Conservation (phyloP, 2,329 filamentous ascomycete genomes). For the Apiospora saccharicola region DNA sequence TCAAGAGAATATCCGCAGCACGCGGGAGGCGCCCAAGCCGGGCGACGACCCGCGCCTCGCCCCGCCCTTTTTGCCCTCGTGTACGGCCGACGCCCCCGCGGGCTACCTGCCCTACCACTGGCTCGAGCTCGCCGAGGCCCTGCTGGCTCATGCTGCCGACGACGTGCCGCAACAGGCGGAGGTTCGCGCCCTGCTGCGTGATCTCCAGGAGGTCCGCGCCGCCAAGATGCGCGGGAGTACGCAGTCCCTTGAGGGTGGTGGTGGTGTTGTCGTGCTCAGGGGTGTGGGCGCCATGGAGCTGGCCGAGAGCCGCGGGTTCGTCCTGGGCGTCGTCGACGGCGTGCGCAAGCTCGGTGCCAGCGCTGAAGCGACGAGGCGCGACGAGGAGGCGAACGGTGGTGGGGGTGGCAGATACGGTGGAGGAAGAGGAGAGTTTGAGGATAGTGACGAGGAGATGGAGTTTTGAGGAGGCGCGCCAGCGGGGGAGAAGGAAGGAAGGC, state of each 20-base stretch:
- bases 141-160: constrained; percentile 85
- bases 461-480: constrained; percentile 26
- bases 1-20: constrained; percentile 37
- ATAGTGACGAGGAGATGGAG: constrained; percentile 65
- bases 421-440: constrained; percentile 64
- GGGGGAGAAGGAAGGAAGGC: constrained; percentile 31
- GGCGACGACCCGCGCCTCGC: constrained; percentile 51
- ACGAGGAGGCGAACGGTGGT: constrained; percentile 77
- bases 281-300: constrained; percentile 95
- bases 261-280: constrained; percentile 71
- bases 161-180: constrained; percentile 79
- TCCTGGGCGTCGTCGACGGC: constrained; percentile 86
- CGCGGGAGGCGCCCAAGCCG: constrained; percentile 30
- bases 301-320: constrained; percentile 83
- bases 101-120: constrained; percentile 90
- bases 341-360: constrained; percentile 84
- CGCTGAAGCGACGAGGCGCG: constrained; percentile 77
- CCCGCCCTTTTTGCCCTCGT: constrained; percentile 81
- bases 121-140: constrained; percentile 87
- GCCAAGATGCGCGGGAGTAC: constrained; percentile 86
- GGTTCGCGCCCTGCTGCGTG: constrained; percentile 77
- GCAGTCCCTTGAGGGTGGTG: constrained; percentile 72
- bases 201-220: constrained; percentile 86
- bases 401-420: constrained; percentile 62
- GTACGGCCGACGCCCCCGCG: constrained; percentile 72